Conservation (phyloP, 2,329 filamentous ascomycete species). For the Monosporascus sp. region DNA sequence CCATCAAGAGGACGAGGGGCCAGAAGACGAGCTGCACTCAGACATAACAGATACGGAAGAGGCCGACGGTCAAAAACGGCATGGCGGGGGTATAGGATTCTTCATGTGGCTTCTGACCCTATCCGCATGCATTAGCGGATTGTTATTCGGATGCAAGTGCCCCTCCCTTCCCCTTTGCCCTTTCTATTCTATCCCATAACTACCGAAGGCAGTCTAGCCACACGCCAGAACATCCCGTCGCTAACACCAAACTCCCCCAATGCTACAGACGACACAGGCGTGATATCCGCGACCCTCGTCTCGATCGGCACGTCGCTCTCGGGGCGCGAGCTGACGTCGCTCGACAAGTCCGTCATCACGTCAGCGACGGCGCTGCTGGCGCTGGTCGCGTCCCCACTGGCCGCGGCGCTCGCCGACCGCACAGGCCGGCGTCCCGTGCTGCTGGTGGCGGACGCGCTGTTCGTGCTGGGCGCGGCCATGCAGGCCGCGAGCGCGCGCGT, state of each 20-base stretch:
- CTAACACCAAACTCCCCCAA: constrained; percentile 2
- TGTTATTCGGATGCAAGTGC: constrained; percentile 61
- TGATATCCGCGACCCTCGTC: constrained; percentile 64
- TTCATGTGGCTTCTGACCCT: constrained; percentile 60
- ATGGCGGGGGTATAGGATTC: constrained; percentile 26
- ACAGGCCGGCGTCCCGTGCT: constrained; percentile 60
- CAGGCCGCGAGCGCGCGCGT: constrained; percentile 59
- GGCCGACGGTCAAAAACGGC: neutral
- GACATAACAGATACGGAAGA: constrained; percentile 7
- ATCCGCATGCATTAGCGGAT: constrained; percentile 61
- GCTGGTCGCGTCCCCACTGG: constrained; percentile 57
- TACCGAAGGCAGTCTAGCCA: no score
- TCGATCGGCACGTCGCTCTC: constrained; percentile 58
- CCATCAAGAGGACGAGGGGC: constrained; percentile 11
- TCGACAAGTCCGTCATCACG: constrained; percentile 67
- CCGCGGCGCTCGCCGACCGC: constrained; percentile 58
- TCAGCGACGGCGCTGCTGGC: constrained; percentile 65
- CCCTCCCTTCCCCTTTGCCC: constrained; percentile 2
- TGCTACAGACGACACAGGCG: constrained; percentile 56
- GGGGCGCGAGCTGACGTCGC: constrained; percentile 48
- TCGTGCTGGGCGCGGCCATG: constrained; percentile 60
- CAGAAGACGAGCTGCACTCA: constrained; percentile 9
- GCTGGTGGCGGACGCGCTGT: constrained; percentile 60
- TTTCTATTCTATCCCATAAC: neutral
- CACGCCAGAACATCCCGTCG: no score